Base-by-base conservation (phyloP, 192 early-diverging fungal species). In the Coemansia sp. region DNA sequence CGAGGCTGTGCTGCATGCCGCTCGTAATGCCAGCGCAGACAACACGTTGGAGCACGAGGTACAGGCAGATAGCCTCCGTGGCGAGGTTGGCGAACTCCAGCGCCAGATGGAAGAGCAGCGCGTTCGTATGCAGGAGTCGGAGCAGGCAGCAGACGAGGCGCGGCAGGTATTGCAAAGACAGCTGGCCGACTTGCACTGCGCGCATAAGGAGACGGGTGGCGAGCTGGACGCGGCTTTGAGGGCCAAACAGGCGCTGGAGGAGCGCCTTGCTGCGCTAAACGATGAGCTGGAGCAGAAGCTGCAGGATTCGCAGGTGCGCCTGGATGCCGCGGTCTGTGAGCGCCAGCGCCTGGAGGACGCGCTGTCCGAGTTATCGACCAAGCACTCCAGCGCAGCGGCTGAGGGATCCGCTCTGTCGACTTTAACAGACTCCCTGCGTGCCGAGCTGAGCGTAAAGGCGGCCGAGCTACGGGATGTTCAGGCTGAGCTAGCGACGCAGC, bases 171-270 rank as follows among this genome's bases (percentile, higher is more conserved):
- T 55, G 19, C 54, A 64, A 28, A 31, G 30, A 23, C 31, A 65
- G 10, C 50, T 69, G 27, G 51, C 29, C 6, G 68, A 57, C 9
- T 24, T 60, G 25, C 42, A 52, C 7, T 45, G 31, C 19, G 11
- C 25, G 10, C 47, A 58, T 7, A 12, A 54, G 8, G 30, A 53
- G 23, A 28, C 25, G 11, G 7, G 23, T 1, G 11, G 19, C 3
- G 57, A 8, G 29, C 52, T 66, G 7, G 49, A 23, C 46, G 18
- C 12, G 4, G 27, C n/a, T 16, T 25, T 21, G 8, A 22, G 12
- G 21, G 27, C 38, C 2, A 56, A 58, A 22, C 25, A 51, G 38
- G 22, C 16, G 5, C 48, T 57, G n/a, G 55, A 32, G 4, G 38
- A 56, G 18, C 44, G 49, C 3, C 29, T 66, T 5, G 42, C 48